A percentile compares a stretch with the other conserved stretches of the same genome.
These are phyloP conservation scores for Cytospora piceae DNA, from an alignment of 2,329 filamentous ascomycete species.

Conservation along the genomic window DNA sequence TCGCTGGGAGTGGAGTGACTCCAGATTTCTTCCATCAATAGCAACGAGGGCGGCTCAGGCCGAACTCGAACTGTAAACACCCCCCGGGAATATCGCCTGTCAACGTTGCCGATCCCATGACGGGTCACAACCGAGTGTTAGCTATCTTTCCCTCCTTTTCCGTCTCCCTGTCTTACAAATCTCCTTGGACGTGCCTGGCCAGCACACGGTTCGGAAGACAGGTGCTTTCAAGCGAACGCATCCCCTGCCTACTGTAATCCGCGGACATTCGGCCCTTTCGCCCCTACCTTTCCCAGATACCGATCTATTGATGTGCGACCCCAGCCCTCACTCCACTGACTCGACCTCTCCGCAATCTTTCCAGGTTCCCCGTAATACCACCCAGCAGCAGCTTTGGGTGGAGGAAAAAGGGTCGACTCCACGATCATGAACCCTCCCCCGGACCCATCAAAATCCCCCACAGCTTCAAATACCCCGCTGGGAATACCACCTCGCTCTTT, in stretches of 20 bases:
- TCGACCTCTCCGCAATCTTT: constrained; percentile 13
- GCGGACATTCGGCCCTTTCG: constrained; percentile 19
- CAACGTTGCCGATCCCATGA: constrained; percentile 13
- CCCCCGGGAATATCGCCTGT: constrained; percentile 15
- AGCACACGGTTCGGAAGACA: not conserved
- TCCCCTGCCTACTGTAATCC: constrained; percentile 7
- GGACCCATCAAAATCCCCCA: not conserved
- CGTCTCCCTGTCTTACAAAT: not conserved
- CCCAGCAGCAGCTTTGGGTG: constrained; percentile 3
- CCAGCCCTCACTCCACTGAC: constrained; percentile 12
- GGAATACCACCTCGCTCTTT: not conserved
- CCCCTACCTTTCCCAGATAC: constrained; percentile 2
- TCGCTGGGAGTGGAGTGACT: constrained; percentile 29
- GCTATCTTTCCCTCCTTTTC: not conserved
- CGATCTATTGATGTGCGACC: constrained; percentile 5
- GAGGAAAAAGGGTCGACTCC: constrained; percentile 15
- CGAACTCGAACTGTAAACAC: constrained; percentile 1
- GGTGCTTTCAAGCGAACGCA: not conserved
- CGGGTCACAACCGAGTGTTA: constrained; percentile 17
- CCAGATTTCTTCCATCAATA: constrained; percentile 32
- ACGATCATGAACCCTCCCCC: constrained; percentile 18
- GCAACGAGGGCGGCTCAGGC: constrained; percentile 16
- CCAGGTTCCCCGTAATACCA: constrained; percentile 17
- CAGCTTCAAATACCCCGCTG: constrained; percentile 3
- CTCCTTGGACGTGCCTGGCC: not conserved